Evolutionary conservation across 2,329 filamentous ascomycete species (phyloP).

Genomic region (Aspergillus sp.): DNA sequence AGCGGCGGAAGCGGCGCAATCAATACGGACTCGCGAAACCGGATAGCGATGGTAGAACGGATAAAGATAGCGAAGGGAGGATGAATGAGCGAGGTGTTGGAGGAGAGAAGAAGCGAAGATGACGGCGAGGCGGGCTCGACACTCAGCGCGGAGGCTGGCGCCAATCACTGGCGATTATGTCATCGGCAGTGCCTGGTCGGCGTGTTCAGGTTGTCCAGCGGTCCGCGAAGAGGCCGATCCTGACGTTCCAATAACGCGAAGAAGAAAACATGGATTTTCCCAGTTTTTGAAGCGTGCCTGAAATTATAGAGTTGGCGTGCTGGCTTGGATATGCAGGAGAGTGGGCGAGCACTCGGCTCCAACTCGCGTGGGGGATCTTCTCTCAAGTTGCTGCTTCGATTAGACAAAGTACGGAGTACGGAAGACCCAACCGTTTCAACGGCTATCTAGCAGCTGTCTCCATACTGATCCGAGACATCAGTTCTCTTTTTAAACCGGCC

Average conservation of each 20-base stretch:
- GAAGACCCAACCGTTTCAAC: background rate
- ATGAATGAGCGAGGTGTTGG: conserved; percentile 11
- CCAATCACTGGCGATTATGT: conserved; percentile 23
- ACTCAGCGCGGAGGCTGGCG: conserved; percentile 7
- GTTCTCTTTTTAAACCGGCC: background rate
- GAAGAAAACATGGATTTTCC: background rate
- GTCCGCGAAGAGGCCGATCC: conserved; percentile 1
- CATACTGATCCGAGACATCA: background rate
- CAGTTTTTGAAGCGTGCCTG: background rate
- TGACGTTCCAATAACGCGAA: background rate
- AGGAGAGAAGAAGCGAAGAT: conserved; percentile 1
- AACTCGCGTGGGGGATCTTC: background rate
- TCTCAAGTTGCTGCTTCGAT: background rate
- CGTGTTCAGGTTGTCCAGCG: background rate
- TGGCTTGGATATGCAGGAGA: background rate
- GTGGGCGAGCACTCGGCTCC: background rate
- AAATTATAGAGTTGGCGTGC: background rate
- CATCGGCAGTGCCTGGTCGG: conserved; percentile 6
- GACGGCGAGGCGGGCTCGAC: conserved; percentile 8
- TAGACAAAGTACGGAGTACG: background rate
- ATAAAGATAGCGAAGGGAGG: conserved; percentile 9
- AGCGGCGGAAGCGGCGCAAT: background rate
- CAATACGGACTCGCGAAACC: background rate
- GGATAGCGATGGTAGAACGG: conserved; percentile 1
- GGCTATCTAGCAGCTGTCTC: background rate